Conservation (phyloP, 495 filamentous ascomycete species). For the Daldinia concentrica region DNA sequence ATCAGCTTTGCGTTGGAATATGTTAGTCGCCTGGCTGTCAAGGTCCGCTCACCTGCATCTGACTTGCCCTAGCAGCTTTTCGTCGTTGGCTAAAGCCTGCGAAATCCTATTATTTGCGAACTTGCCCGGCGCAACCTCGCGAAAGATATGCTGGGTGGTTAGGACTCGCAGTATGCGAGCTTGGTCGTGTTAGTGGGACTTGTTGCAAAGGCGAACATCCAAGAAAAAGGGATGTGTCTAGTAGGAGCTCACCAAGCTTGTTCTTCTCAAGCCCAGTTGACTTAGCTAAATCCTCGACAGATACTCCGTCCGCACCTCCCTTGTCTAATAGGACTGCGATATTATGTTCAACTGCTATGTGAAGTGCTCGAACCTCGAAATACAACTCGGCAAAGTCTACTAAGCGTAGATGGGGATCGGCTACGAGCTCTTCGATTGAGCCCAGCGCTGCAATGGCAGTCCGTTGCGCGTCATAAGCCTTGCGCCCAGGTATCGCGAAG, state of each 20-base stretch:
- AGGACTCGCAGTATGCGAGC: constrained; percentile 33
- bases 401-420: constrained; percentile 43
- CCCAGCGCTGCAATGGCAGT: constrained; percentile 44
- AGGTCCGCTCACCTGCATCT: constrained; percentile 41
- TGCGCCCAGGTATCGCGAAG: constrained; percentile 36
- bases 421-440: constrained; percentile 45
- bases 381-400: constrained; percentile 46
- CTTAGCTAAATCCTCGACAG: constrained; percentile 37
- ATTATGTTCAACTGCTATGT: constrained; percentile 47
- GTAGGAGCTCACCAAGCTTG: constrained; percentile 41
- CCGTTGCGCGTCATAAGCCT: constrained; percentile 45
- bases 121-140: constrained; percentile 30
- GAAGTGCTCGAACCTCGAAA: constrained; percentile 47
- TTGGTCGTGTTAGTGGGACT: constrained; percentile 5
- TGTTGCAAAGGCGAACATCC: neutral
- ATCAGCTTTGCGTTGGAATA: neutral
- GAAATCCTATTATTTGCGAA: constrained; percentile 46
- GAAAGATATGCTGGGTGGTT: constrained; percentile 38
- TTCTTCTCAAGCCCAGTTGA: constrained; percentile 41
- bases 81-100: constrained; percentile 45
- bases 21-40: constrained; percentile 10
- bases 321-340: constrained; percentile 43
- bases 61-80: constrained; percentile 31
- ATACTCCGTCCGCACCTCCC: constrained; percentile 38
- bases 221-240: neutral